Evolutionary conservation across 805 yeast genomes (phyloP).

Genomic region (Kregervanrija delftensis): DNA sequence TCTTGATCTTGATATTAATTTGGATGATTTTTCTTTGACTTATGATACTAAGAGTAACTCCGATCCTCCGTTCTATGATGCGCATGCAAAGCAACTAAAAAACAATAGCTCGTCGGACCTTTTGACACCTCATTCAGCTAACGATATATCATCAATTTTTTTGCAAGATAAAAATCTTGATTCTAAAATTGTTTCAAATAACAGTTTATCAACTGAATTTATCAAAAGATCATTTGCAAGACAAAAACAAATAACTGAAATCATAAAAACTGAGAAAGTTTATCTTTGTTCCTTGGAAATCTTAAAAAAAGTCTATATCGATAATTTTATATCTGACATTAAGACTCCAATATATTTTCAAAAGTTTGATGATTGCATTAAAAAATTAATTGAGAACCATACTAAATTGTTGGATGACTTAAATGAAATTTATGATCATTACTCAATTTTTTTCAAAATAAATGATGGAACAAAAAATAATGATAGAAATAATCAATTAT

Average conservation of each 20-base stretch:
- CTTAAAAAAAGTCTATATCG: conserved; percentile 37
- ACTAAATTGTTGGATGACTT: conserved; percentile 23
- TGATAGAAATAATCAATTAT: conserved; percentile 7
- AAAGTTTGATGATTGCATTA: conserved; percentile 22
- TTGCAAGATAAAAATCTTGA: too few relatives aligned
- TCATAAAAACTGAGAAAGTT: conserved; percentile 40
- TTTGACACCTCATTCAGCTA: too few relatives aligned
- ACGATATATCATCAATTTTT: too few relatives aligned
- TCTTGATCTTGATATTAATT: too few relatives aligned
- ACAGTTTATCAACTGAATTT: background rate
- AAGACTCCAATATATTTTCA: conserved; percentile 31
- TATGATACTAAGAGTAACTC: too few relatives aligned
- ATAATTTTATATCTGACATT: conserved; percentile 28
- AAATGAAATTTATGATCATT: conserved; percentile 15
- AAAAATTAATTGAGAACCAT: conserved; percentile 28
- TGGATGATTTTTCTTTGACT: too few relatives aligned
- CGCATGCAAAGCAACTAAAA: too few relatives aligned
- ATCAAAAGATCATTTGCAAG: conserved; percentile 19
- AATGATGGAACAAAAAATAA: conserved; percentile 6
- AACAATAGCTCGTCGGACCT: too few relatives aligned
- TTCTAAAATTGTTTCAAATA: too few relatives aligned
- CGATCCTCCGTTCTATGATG: too few relatives aligned
- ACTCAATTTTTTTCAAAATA: conserved; percentile 8
- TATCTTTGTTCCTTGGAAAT: conserved; percentile 40
- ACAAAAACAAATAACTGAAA: conserved; percentile 33